A percentile compares a stretch with the other conserved stretches of the same genome.
phyloP scores from a whole-genome alignment of 441 rosid genomes.

The Eutrema salsugineum region DNA sequence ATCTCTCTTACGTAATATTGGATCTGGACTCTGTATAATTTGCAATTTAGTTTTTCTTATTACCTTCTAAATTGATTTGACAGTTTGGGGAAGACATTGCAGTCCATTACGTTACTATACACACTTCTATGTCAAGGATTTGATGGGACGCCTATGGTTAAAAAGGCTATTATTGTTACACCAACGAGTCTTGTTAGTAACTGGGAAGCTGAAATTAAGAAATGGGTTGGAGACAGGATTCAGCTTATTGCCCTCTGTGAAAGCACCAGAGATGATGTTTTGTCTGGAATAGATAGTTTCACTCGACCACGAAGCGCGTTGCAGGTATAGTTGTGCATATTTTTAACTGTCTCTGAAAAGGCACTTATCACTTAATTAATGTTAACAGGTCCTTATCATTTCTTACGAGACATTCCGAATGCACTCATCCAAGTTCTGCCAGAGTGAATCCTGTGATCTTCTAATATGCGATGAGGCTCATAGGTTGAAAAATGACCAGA shows the following conservation, averaged over 20 bases:
- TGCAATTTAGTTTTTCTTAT: not conserved
- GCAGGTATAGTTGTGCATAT: conserved; percentile 56
- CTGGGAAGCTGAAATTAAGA: conserved; percentile 96
- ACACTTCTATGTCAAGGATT: conserved; percentile 92
- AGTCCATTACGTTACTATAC: conserved; percentile 85
- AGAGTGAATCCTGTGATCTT: conserved; percentile 83
- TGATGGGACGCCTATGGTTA: conserved; percentile 94
- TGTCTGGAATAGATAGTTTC: conserved; percentile 85
- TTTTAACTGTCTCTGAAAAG: conserved; percentile 13
- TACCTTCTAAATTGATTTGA: conserved; percentile 26
- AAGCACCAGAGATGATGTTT: conserved; percentile 89
- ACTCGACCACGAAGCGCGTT: conserved; percentile 54
- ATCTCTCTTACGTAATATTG: conserved; percentile 10
- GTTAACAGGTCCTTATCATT: conserved; percentile 74
- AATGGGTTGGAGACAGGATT: conserved; percentile 95
- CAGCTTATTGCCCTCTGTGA: conserved; percentile 93
- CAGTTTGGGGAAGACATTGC: conserved; percentile 99
- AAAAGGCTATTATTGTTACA: conserved; percentile 88
- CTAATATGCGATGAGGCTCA: conserved; percentile 99
- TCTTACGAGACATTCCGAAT: conserved; percentile 98
- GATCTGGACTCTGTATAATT: conserved; percentile 10
- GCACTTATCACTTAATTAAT: conserved; percentile 30
- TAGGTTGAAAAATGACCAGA: conserved; percentile 93
- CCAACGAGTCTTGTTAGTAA: conserved; percentile 99
- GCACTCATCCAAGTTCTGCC: conserved; percentile 91